Evolutionary conservation across 2,329 filamentous ascomycete species (phyloP).

Genomic region (Thielaviopsis musarum): DNA sequence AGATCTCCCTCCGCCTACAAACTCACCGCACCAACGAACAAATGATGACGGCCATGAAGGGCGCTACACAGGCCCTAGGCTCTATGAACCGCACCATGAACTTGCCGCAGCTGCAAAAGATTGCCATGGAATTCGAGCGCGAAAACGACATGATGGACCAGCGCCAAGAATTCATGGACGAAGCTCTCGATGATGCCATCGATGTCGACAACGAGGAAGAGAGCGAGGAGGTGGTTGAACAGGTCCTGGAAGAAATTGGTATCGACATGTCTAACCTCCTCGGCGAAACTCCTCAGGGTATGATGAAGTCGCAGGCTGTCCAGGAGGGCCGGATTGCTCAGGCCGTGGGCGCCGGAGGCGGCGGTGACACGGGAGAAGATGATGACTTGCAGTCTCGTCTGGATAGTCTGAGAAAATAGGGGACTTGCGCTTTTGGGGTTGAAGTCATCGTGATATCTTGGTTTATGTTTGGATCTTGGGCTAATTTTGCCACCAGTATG

Average conservation of each 20-base stretch:
- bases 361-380: conserved; percentile 31
- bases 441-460: no score
- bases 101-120: conserved; percentile 80
- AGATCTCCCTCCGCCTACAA: conserved; percentile 90
- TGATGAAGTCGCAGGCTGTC: conserved; percentile 42
- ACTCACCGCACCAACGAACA: conserved; percentile 97
- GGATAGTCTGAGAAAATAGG: conserved; percentile 58
- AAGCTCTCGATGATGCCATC: conserved; percentile 93
- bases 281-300: conserved; percentile 73
- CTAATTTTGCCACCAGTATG: no score
- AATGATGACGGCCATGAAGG: conserved; percentile 99
- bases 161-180: conserved; percentile 98
- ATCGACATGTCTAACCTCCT: conserved; percentile 66
- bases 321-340: conserved; percentile 70
- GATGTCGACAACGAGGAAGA: conserved; percentile 84
- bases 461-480: no score
- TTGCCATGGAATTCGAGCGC: conserved; percentile 97
- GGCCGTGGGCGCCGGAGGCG: conserved; percentile 50
- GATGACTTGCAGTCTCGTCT: conserved; percentile 88
- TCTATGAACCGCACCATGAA: conserved; percentile 99
- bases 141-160: conserved; percentile 99
- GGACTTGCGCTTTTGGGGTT: background rate
- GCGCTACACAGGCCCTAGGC: conserved; percentile 76
- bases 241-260: conserved; percentile 92
- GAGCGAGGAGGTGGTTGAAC: conserved; percentile 90